These are phyloP conservation scores for Albophoma yamanashiensis DNA, from an alignment of 2,329 filamentous ascomycete genomes.

Conservation along the genomic window DNA sequence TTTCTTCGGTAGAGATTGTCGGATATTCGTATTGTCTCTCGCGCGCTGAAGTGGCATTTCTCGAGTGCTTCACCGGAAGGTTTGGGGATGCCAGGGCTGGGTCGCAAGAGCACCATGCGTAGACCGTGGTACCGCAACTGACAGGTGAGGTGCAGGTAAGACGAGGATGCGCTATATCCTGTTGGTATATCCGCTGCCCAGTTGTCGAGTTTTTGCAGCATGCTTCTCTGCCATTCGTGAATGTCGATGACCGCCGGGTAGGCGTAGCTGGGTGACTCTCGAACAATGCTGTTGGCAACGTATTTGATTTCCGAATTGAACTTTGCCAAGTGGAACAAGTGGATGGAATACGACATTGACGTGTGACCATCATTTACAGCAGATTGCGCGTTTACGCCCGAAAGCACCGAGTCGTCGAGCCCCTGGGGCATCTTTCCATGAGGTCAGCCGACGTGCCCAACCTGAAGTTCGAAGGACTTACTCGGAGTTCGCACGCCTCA, in stretches of 20 bases:
- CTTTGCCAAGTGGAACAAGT: constrained; percentile 34
- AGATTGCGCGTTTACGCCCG: not conserved
- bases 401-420: not conserved
- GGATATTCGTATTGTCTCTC: constrained; percentile 27
- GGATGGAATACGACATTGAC: constrained; percentile 31
- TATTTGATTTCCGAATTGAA: constrained; percentile 50
- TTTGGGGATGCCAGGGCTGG: constrained; percentile 39
- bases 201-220: constrained; percentile 25
- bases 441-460: constrained; percentile 1
- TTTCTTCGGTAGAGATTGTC: constrained; percentile 32
- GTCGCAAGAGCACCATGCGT: constrained; percentile 36
- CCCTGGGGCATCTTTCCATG: constrained; percentile 1
- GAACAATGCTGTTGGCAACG: constrained; percentile 40
- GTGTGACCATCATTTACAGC: not conserved
- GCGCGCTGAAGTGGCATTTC: constrained; percentile 31
- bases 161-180: constrained; percentile 3
- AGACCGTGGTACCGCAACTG: constrained; percentile 35
- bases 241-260: constrained; percentile 35
- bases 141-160: constrained; percentile 22
- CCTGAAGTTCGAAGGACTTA: constrained; percentile 10
- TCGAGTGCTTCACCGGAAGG: constrained; percentile 28
- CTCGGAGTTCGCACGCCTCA: constrained; percentile 41
- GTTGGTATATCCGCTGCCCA: constrained; percentile 28
- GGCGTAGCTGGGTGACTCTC: constrained; percentile 33
- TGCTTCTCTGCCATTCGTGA: constrained; percentile 32